Evolutionary conservation across 768 basidiomycete species (phyloP), one percentile per base, ranked within the genome.

Genomic region (Lentinus tigrinus): DNA sequence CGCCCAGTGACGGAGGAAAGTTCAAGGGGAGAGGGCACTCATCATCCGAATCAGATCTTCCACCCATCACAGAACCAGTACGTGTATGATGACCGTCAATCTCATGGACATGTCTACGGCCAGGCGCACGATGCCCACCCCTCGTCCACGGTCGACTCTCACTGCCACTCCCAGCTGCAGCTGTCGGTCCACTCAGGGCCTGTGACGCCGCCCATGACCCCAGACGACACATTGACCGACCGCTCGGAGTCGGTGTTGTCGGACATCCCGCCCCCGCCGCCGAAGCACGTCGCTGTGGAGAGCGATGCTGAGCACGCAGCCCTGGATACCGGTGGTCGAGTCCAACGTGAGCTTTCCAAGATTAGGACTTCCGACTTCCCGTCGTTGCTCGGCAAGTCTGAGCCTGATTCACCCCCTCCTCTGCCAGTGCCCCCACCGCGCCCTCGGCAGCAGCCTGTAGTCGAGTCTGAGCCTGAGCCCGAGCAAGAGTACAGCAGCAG

Each of bases 121-220:
- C 61, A 58, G 47, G 14, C 24, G 19, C 36, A 44, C 46, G 37
- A 38, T 21, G 47, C 47, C 19, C 49, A 26, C 34, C 36, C 39
- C 37, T 39, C 44, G 11, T 43, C 54, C 23, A 27, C 59, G 48
- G 53, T 57, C 49, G 50, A 52, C 51, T 27, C 54, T 2, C 58
- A 63, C 51, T 23, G 50, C 9, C 58, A 63, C 51, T 44, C 57
- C 1, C 56, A 47, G 27, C 54, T 49, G 19, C 60, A 54, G 38
- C 39, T 48, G 42, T 60, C 60, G 8, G 51, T 44, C 3, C 65
- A 60, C 27, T 47, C 54, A 1, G 57, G 28, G 19, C 59, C 37
- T 38, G n/a, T 62, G 10, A 68, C 67, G 6, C 69, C 69, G 46
- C 67, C 69, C 2, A 70, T 70, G 69, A 70, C 69, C 4, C 69